Evolutionary conservation across 2,329 filamentous ascomycete genomes (phyloP), one percentile per base, ranked within the genome.

Genomic region (Coniochaeta sp.): DNA sequence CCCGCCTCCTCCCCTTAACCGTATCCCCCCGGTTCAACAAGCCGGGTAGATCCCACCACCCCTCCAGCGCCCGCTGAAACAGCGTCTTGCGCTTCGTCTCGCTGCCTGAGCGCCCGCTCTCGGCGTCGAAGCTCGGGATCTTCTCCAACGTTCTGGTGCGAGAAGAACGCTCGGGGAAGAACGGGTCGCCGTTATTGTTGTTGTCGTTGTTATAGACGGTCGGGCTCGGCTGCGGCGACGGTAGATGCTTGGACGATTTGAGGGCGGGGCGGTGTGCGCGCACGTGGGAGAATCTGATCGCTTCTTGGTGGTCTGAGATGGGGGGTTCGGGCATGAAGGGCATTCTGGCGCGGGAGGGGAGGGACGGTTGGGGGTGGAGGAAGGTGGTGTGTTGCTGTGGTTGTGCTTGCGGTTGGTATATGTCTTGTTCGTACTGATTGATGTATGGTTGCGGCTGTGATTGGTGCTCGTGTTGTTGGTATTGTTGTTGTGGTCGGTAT

Each of bases 41-140:
- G 4, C 70, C 73, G 5, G 50, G 50, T 51, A 79, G 63, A 62
- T 79, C 76, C 76, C 77, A 80, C 76, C 76, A 80, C 5, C 76
- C 77, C 38, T 78, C 75, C 26, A 79, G 66, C 14, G 51, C 51
- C 18, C 71, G 64, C 33, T 73, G 67, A 55, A 77, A 64, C 18
- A 80, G 62, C 1, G 76, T 79, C 65, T 66, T 75, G 7, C 75
- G 67, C 57, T 67, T 70, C 27, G 68, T 67, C 28, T 30, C 45
- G n/a, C n/a, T n/a, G n/a, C n/a, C n/a, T 31, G 48, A 32, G 9
- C 14, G 30, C 30, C 9, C 35, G 9, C 18, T 9, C 12, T 13
- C 35, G 9, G 16, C 12, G 8, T 22, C 24, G 9, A 16, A 7
- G 8, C 31, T 27, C n/a, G 16, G 28, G 20, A 6, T n/a, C n/a